Percentiles rank a stretch among this genome's conserved stretches.
These are phyloP conservation scores for Rhizopogon vesiculosus DNA, from an alignment of 768 basidiomycete genomes.

Conservation along the genomic window DNA sequence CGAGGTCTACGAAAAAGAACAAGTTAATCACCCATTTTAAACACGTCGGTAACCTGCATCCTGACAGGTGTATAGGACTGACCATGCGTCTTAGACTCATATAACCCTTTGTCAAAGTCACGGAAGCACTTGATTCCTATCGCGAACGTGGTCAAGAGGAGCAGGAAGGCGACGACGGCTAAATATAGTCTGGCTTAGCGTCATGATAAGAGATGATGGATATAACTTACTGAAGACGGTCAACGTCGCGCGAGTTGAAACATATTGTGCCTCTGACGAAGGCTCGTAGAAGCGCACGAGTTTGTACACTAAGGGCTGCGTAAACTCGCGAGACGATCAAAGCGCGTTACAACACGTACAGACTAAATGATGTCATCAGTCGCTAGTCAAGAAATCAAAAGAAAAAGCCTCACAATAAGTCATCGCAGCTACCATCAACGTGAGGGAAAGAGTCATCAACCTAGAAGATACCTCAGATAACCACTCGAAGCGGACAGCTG, in stretches of 20 bases:
- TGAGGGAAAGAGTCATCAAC: constrained; percentile 69
- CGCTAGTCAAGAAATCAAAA: not conserved
- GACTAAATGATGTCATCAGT: constrained; percentile 14
- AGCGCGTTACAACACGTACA: constrained; percentile 13
- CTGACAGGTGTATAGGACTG: constrained; percentile 37
- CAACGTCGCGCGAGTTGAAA: constrained; percentile 72
- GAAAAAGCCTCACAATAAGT: constrained; percentile 59
- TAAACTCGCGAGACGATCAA: not conserved
- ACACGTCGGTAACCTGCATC: constrained; percentile 13
- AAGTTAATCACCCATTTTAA: constrained; percentile 34
- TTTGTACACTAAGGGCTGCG: constrained; percentile 59
- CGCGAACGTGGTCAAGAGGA: constrained; percentile 68
- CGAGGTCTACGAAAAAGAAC: constrained; percentile 37
- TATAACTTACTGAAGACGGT: constrained; percentile 69
- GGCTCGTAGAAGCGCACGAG: constrained; percentile 81
- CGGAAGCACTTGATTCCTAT: constrained; percentile 76
- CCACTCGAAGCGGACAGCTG: not conserved
- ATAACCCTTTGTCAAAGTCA: constrained; percentile 81
- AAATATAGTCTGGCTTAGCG: constrained; percentile 1
- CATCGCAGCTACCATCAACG: constrained; percentile 72
- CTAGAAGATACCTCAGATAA: constrained; percentile 27
- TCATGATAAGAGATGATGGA: not conserved
- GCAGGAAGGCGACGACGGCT: constrained; percentile 76
- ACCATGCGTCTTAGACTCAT: constrained; percentile 71
- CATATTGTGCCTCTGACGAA: constrained; percentile 45